Percentiles rank a stretch among this genome's conserved stretches.
Evolutionary conservation across 75 land plant species (phyloP).

Genomic region (Cunninghamia lanceolata): DNA sequence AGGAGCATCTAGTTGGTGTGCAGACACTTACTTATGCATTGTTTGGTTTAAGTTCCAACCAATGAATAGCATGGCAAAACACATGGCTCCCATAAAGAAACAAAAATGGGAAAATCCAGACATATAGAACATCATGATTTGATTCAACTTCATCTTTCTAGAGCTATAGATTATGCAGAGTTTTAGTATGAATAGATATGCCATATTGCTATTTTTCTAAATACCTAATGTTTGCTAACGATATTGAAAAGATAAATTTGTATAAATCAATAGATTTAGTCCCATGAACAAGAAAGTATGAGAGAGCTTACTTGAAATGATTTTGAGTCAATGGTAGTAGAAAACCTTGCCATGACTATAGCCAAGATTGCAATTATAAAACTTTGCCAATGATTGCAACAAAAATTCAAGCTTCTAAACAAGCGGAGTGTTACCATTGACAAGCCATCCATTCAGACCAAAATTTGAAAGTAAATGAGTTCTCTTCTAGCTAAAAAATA

Average conservation of each 20-base stretch:
- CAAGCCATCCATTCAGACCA: neutral
- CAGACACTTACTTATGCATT: conserved; percentile 61
- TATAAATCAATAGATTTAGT: neutral
- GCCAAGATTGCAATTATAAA: conserved; percentile 78
- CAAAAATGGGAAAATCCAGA: conserved; percentile 96
- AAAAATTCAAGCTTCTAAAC: neutral
- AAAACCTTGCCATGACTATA: conserved; percentile 84
- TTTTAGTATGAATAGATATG: neutral
- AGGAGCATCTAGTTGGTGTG: neutral
- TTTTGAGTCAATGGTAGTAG: conserved; percentile 86
- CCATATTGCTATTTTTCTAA: neutral
- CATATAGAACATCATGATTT: conserved; percentile 84
- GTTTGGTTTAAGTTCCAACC: conserved; percentile 84
- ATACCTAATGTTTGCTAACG: neutral
- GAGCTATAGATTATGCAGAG: conserved; percentile 43
- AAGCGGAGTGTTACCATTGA: neutral
- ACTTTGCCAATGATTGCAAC: conserved; percentile 54
- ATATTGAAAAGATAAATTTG: neutral
- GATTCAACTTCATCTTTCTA: conserved; percentile 36
- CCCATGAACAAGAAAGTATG: neutral
- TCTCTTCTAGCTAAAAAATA: neutral
- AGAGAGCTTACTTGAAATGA: no score
- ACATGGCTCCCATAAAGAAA: conserved; percentile 94
- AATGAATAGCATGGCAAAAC: no score
- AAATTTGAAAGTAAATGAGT: neutral